Percentiles rank a stretch among this genome's conserved stretches.
Evolutionary conservation across 2,329 filamentous ascomycete species (phyloP).

Genomic region (Penicillium sp.): DNA sequence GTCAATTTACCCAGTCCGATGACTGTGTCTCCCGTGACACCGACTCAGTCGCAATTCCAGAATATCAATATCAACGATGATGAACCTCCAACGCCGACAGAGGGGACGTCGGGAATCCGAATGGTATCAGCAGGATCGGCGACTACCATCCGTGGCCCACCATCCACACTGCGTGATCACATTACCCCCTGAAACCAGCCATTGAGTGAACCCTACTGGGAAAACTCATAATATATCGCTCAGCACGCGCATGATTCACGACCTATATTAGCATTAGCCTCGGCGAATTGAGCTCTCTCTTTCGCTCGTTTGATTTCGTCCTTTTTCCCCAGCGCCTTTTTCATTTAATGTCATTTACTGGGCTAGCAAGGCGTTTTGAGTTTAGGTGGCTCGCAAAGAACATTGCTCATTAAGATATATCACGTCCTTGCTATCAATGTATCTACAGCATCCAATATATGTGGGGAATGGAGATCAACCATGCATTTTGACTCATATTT

Average conservation of each 20-base stretch:
- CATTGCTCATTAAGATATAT: not conserved
- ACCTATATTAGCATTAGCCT: conserved; percentile 19
- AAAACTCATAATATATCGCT: conserved; percentile 2
- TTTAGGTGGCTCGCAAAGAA: not conserved
- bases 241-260: conserved; percentile 20
- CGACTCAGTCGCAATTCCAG: conserved; percentile 16
- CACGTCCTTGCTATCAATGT: not conserved
- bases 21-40: conserved; percentile 24
- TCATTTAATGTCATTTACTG: conserved; percentile 7
- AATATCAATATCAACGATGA: not conserved
- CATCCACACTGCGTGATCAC: conserved; percentile 7
- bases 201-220: not conserved
- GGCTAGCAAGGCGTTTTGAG: conserved; percentile 28
- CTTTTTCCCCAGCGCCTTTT: conserved; percentile 5
- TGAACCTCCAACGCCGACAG: conserved; percentile 6
- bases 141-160: not conserved
- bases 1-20: conserved; percentile 31
- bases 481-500: not conserved
- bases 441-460: not conserved
- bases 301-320: conserved; percentile 4
- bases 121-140: conserved; percentile 1
- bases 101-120: not conserved
- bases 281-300: conserved; percentile 8
- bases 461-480: not conserved
- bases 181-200: not conserved